Base-by-base conservation (phyloP, 176 grass and related monocot genomes). In the Coix lacrymajobi region DNA sequence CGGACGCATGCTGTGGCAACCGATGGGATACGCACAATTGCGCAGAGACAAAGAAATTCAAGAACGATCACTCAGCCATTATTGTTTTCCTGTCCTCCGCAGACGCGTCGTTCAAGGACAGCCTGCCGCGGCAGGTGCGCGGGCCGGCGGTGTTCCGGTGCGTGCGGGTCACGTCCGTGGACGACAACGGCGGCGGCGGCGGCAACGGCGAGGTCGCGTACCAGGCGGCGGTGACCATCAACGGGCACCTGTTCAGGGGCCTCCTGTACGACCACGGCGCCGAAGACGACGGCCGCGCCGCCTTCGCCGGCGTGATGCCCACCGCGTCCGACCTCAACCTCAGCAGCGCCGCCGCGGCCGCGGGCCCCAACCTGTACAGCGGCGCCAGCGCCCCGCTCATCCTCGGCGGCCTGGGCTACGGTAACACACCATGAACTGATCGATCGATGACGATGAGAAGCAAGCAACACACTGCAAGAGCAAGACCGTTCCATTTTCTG, bases 81-180 rank as follows among this genome's bases (percentile, higher is more conserved):
- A 10, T 37, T 69, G 37, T 11, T 32, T 4, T 7, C 14, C 49
- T 33, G 30, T 15, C 1, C 41, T 11, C 11, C 24, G 71, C 87
- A 96, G 93, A 90, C 64, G 93, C 89, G 34, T 79, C 80, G 39
- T 84, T 90, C 58, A 81, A 62, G 69, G 93, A 96, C 44, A 85
- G 64, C 84, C 78, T 99, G 30, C 97, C 97, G 56, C 81, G 89
- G 72, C 93, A 99, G 3, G 91, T 99, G 68, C 93, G 91, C 11
- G 89, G 89, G 57, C 97, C 93, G 61, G 97, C 91, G n/a, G 77
- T 94, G 77, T 99, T 99, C 89, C 90, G 87, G 74, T 99, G 97
- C 81, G 97, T 99, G 12, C 89, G 91, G 9, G 89, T 99, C 74
- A 92, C 91, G 51, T 90, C 97, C 58, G 73, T 99, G 4, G 93